Conservation (phyloP, 371 early-diverging fungal species). For the Mucor saturninus region DNA sequence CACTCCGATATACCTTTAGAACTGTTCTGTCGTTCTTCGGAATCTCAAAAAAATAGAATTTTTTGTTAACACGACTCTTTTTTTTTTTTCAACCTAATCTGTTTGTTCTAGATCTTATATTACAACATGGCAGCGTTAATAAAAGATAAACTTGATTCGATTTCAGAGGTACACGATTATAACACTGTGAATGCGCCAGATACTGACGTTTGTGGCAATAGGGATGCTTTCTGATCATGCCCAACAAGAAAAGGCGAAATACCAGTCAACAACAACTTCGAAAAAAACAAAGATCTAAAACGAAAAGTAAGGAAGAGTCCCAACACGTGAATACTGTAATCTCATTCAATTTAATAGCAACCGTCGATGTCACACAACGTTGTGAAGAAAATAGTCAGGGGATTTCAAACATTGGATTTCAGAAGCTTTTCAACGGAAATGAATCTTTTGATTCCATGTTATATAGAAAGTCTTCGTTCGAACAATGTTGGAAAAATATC, state of each 20-base stretch:
- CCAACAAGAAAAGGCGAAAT: constrained; percentile 23
- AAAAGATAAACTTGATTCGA: constrained; percentile 46
- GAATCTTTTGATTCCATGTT: constrained; percentile 50
- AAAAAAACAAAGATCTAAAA: constrained; percentile 17
- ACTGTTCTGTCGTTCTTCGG: background rate
- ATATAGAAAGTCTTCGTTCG: constrained; percentile 42
- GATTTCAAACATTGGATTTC: constrained; percentile 41
- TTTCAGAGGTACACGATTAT: constrained; percentile 41
- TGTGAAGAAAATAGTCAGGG: constrained; percentile 15
- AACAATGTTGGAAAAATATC: constrained; percentile 45
- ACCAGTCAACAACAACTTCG: constrained; percentile 13
- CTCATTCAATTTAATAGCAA: constrained; percentile 1
- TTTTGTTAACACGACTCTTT: background rate
- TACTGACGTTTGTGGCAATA: constrained; percentile 9
- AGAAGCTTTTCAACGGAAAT: constrained; percentile 48
- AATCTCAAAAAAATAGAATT: background rate
- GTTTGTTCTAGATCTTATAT: background rate
- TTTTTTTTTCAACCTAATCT: background rate
- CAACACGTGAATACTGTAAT: background rate
- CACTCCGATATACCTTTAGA: no score
- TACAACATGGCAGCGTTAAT: constrained; percentile 10
- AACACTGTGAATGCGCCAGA: background rate
- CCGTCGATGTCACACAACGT: constrained; percentile 15
- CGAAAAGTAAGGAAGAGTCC: background rate
- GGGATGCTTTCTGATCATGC: constrained; percentile 55